Evolutionary conservation across 1,139 yeast species (phyloP).

Genomic region (Saccharomyces hybrid): DNA sequence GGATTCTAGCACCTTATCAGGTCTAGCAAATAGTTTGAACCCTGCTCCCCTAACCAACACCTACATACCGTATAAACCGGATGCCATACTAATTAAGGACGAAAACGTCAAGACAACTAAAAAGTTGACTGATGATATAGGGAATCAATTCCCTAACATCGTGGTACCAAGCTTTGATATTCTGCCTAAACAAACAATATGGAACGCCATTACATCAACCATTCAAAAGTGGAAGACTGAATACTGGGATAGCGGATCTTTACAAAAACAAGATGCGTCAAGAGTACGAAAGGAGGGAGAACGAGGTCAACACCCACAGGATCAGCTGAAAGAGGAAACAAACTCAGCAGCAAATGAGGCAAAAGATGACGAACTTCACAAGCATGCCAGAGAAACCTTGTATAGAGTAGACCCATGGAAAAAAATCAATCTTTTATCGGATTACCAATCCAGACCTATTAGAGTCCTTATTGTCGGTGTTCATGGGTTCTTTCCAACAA

Average conservation of each 20-base stretch:
- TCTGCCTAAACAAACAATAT: conserved; percentile 22
- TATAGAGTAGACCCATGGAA: conserved; percentile 18
- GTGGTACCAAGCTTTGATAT: conserved; percentile 28
- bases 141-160: conserved; percentile 20
- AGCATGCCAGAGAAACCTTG: conserved; percentile 16
- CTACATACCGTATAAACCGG: conserved; percentile 18
- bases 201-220: conserved; percentile 18
- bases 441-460: conserved; percentile 14
- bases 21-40: conserved; percentile 4
- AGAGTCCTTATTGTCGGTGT: conserved; percentile 67
- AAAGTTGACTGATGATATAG: conserved; percentile 11
- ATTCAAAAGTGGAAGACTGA: conserved; percentile 3
- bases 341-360: background rate
- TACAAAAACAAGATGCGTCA: background rate
- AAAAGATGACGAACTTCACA: background rate
- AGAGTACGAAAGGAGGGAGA: background rate
- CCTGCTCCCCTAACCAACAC: conserved; percentile 15
- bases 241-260: background rate
- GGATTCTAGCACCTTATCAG: conserved; percentile 1
- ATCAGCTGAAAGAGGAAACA: background rate
- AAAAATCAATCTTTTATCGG: conserved; percentile 3
- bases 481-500: conserved; percentile 91
- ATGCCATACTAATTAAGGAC: conserved; percentile 16
- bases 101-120: conserved; percentile 7
- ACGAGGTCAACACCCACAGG: background rate